phyloP scores from a whole-genome alignment of 1,284 basidiomycete species.

The Wolfiporia cocos region DNA sequence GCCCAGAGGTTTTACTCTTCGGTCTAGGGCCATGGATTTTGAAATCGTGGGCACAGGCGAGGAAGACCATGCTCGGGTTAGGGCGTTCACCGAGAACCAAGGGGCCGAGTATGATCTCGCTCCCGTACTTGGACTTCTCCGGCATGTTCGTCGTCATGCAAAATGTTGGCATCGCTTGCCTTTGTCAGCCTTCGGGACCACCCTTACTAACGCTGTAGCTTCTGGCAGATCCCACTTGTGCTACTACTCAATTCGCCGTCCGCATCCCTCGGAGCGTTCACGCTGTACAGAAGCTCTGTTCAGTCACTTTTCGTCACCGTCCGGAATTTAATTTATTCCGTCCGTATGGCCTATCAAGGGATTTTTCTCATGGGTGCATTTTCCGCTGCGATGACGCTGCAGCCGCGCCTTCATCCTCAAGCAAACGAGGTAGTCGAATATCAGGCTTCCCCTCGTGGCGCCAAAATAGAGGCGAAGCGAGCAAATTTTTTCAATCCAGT shows the following conservation, averaged over 20 bases:
- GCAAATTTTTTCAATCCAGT: neutral
- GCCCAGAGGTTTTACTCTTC: slow-evolving; percentile 75
- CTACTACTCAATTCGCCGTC: slow-evolving; percentile 68
- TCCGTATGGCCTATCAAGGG: slow-evolving; percentile 68
- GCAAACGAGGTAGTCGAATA: slow-evolving; percentile 45
- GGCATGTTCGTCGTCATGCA: slow-evolving; percentile 60
- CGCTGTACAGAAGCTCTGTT: slow-evolving; percentile 72
- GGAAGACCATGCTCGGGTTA: slow-evolving; percentile 50
- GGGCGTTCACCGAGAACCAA: slow-evolving; percentile 31
- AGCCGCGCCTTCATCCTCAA: slow-evolving; percentile 58
- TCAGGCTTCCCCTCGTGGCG: slow-evolving; percentile 42
- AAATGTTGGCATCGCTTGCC: slow-evolving; percentile 42
- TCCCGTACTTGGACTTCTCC: slow-evolving; percentile 54
- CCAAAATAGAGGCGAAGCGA: slow-evolving; percentile 66
- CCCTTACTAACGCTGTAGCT: slow-evolving; percentile 1
- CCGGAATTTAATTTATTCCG: slow-evolving; percentile 51
- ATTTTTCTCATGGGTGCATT: slow-evolving; percentile 82
- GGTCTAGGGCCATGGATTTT: slow-evolving; percentile 80
- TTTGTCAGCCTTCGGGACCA: slow-evolving; percentile 5
- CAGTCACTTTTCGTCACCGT: slow-evolving; percentile 62
- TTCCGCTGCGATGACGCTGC: slow-evolving; percentile 63
- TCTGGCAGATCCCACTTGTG: slow-evolving; percentile 57
- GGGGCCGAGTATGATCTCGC: slow-evolving; percentile 22
- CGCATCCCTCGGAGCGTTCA: slow-evolving; percentile 67
- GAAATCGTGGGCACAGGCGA: slow-evolving; percentile 61